phyloP scores from a whole-genome alignment of 805 yeast genomes.

The Groenewaldozyma tartarivorans region DNA sequence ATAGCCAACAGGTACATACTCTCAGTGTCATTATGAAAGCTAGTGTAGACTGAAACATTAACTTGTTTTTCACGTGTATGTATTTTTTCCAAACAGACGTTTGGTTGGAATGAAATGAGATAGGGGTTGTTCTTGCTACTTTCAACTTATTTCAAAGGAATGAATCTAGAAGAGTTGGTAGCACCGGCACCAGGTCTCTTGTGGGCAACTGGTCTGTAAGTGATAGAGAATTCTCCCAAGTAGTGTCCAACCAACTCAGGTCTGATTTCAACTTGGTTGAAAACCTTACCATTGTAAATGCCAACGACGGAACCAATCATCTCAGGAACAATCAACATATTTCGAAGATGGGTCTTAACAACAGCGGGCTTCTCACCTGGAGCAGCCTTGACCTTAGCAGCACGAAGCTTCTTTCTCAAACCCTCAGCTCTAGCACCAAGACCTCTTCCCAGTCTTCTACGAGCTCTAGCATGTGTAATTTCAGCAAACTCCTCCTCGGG shows the following conservation, averaged over 20 bases:
- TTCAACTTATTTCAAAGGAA: constrained; percentile 49
- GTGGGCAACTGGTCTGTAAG: constrained; percentile 99
- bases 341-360: constrained; percentile 99
- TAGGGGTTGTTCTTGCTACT: no score
- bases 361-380: constrained; percentile 93
- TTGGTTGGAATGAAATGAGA: no score
- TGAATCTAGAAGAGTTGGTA: constrained; percentile 62
- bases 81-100: no score
- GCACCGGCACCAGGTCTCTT: constrained; percentile 84
- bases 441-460: constrained; percentile 99
- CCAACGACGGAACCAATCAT: constrained; percentile 99
- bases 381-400: constrained; percentile 71
- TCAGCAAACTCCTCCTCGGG: constrained; percentile 95
- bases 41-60: no score
- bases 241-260: constrained; percentile 99
- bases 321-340: constrained; percentile 98
- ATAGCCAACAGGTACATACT: no score
- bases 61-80: no score
- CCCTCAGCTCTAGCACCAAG: constrained; percentile 90
- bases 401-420: constrained; percentile 94
- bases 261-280: constrained; percentile 97
- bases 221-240: constrained; percentile 99
- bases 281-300: constrained; percentile 98
- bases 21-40: no score
- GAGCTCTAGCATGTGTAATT: constrained; percentile 96